Evolutionary conservation across 2,329 filamentous ascomycete genomes (phyloP), one percentile per base, ranked within the genome.

Genomic region (Talaromyces sp.): DNA sequence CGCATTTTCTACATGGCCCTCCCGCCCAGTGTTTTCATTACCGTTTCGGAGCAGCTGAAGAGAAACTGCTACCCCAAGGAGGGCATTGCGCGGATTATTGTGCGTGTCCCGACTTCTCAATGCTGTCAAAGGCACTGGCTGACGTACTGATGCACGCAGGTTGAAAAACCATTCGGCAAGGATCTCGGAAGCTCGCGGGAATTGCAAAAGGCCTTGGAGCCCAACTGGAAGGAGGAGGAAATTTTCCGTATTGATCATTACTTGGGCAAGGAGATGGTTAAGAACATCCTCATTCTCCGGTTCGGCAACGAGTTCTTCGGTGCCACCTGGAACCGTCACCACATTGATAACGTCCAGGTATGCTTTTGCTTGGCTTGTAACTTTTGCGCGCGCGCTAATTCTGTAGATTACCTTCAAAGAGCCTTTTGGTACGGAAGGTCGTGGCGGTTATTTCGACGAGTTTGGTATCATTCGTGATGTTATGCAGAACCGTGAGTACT

Each of bases 181-280:
- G 95, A 99, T 77, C 86, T 99, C 66, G 87, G 85, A 63, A 97
- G 93, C 81, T 98, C 95, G 60, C 88, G 95, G 64, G 92, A 96
- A 79, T 86, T 99, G 65, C 93, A 98, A 76, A 92, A 91, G 78
- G 96, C 95, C 7, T 86, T 99, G 67, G 91, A 93, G 75, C 95
- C 95, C 48, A 92, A 99, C 81, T 99, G 95, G 96, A 95, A 91
- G 74, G 96, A 99, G 80, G 93, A 98, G 60, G 95, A 99, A 81
- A 88, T 99, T 69, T 99, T 96, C 88, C 92, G 95, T 75, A 99
- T 99, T 73, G 95, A 99, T 78, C 95, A 99, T 82, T 99, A 99
- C 79, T 87, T 99, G 55, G 96, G 96, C 72, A 99, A 99, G 85
- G 95, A 99, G 81, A 99, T 99, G 95, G 95, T 99, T 73, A 99